Evolutionary conservation across 176 grass and related monocot genomes (phyloP).

Genomic region (Cenchrus purpureus): DNA sequence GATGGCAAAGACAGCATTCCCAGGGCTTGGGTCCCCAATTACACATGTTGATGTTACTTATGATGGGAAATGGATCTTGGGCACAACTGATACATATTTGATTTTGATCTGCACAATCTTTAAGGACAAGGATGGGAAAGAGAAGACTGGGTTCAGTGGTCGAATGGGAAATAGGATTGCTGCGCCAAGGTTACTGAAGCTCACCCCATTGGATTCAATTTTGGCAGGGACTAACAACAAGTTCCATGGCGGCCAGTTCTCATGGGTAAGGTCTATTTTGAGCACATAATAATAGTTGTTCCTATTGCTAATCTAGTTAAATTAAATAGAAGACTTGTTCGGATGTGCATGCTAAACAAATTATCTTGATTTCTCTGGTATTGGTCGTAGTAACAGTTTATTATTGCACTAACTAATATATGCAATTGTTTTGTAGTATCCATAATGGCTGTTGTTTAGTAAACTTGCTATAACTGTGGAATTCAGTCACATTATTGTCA

Average conservation of each 20-base stretch:
- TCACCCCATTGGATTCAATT: conserved; percentile 84
- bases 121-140: conserved; percentile 93
- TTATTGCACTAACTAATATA: conserved; percentile 3
- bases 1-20: conserved; percentile 92
- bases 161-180: conserved; percentile 83
- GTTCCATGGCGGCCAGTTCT: conserved; percentile 87
- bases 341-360: conserved; percentile 7
- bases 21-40: conserved; percentile 83
- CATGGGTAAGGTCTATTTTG: conserved; percentile 71
- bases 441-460: neutral
- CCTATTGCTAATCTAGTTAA: neutral
- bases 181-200: conserved; percentile 83
- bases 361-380: neutral
- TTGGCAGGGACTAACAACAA: conserved; percentile 74
- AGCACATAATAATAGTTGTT: neutral
- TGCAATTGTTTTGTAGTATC: conserved; percentile 14
- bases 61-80: conserved; percentile 94
- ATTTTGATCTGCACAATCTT: conserved; percentile 88
- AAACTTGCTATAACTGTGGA: neutral
- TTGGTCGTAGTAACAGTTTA: neutral
- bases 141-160: conserved; percentile 86
- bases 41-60: conserved; percentile 88
- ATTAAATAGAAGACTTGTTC: neutral
- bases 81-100: conserved; percentile 82
- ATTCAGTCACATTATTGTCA: neutral